These are phyloP conservation scores for Coniophora puteana DNA, from an alignment of 1,284 basidiomycete species.

Conservation along the genomic window DNA sequence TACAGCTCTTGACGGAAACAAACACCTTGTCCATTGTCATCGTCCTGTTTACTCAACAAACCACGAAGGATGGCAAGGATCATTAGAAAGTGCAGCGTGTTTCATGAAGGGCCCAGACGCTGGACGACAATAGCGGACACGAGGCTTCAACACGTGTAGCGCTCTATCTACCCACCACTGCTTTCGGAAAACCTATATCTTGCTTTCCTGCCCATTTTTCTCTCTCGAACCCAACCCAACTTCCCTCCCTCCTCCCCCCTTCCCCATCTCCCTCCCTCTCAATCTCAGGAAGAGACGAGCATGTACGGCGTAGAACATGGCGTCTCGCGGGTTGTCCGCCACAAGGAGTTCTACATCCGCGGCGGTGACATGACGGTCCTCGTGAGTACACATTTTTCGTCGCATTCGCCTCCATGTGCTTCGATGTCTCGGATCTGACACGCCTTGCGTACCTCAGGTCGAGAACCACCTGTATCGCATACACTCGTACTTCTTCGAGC, in stretches of 20 bases:
- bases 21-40: no score
- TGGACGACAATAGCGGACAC: conserved; percentile 24
- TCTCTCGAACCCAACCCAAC: conserved; percentile 27
- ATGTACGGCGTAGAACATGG: conserved; percentile 21
- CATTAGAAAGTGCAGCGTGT: no score
- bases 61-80: no score
- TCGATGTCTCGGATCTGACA: conserved; percentile 11
- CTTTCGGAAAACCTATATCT: conserved; percentile 29
- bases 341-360: conserved; percentile 47
- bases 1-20: no score
- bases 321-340: conserved; percentile 26
- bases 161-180: conserved; percentile 21
- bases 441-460: conserved; percentile 32
- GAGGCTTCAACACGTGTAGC: conserved; percentile 39
- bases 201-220: conserved; percentile 29
- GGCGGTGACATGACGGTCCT: conserved; percentile 53
- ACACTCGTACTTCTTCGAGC: conserved; percentile 55
- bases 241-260: conserved; percentile 20
- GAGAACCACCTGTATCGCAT: conserved; percentile 44
- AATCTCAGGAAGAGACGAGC: conserved; percentile 19
- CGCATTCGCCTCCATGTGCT: conserved; percentile 5
- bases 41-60: no score
- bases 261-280: conserved; percentile 20
- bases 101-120: no score
- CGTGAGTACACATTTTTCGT: conserved; percentile 31